Conservation (phyloP, 345 rosid genomes). For the Xanthoceras sorbifolium region DNA sequence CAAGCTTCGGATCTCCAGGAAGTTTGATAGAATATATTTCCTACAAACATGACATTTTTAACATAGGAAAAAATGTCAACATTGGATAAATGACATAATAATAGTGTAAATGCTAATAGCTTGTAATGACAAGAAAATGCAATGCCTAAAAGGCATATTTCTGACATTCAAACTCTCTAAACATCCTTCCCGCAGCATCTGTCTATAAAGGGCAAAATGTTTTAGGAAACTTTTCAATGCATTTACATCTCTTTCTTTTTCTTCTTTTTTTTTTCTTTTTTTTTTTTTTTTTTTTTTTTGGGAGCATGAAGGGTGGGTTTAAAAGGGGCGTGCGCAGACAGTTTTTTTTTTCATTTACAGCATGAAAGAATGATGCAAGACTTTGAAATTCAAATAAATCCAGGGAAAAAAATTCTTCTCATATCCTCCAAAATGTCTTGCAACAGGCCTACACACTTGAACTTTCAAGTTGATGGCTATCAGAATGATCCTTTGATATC, state of each 20-base stretch:
- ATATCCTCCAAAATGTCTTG: too few species aligned
- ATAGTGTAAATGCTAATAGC: background rate
- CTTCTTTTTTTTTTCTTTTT: too few species aligned
- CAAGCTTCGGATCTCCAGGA: slow-evolving; percentile 98
- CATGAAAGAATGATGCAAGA: background rate
- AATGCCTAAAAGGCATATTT: background rate
- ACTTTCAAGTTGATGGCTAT: too few species aligned
- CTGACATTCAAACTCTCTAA: background rate
- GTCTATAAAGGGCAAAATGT: background rate
- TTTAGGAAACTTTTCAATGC: background rate
- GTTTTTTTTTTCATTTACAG: background rate
- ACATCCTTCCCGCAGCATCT: background rate
- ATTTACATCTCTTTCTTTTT: background rate
- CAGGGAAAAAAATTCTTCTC: too few species aligned
- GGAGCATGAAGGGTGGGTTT: background rate
- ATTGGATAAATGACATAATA: background rate
- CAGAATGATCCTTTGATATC: too few species aligned
- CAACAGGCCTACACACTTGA: too few species aligned
- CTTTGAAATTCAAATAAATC: too few species aligned
- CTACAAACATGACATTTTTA: slow-evolving; percentile 33
- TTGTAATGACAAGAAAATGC: background rate
- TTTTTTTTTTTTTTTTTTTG: too few species aligned
- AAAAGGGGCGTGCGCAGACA: background rate
- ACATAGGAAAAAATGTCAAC: background rate
- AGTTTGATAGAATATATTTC: slow-evolving; percentile 92